Base-by-base conservation (phyloP, 192 early-diverging fungal genomes). In the Linnemannia elongata region DNA sequence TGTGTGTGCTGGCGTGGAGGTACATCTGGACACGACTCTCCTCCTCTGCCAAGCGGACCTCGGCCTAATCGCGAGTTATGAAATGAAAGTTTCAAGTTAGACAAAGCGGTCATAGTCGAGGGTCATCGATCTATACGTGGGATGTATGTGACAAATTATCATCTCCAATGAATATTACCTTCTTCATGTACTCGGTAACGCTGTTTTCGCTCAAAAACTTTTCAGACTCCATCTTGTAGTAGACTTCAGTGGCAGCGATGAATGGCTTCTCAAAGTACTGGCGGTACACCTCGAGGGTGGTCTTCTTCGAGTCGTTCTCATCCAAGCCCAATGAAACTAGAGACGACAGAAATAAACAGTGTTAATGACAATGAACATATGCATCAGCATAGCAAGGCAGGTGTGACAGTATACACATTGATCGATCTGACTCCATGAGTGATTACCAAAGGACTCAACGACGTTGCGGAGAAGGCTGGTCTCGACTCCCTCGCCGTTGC, bases 121-220 rank as follows among this genome's bases (percentile, higher is more conserved):
- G 18, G 24, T 33, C 17, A 18, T 41, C 7, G 10, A 30, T 66
- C 9, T 30, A 27, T 8, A 60, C n/a, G 0, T 12, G 9, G 30
- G n/a, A 8, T 5, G 1, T 33, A 6, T 7, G 27, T 7, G n/a
- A 27, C 2, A 30, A 30, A 4, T 15, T 30, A 15, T 66, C 3
- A 12, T 4, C 12, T 33, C 60, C 30, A 33, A 33, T 13, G 13
- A 33, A 33, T 27, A 22, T 69, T 72, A 96, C 94, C 91, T 97
- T 97, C 82, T 97, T 96, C 96, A 99, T 97, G 89, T 99, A 99
- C 78, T 98, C 97, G 41, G 95, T 93, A 55, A 98, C 94, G 49
- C 95, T 93, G 88, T 98, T 97, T 77, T 97, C 96, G 76, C 94
- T 93, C 60, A 99, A 92, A 87, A 98, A 97, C 35, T 94, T 95